Evolutionary conservation across 2,329 filamentous ascomycete species (phyloP), one percentile per base, ranked within the genome.

Genomic region (Calonectria fujianensis): DNA sequence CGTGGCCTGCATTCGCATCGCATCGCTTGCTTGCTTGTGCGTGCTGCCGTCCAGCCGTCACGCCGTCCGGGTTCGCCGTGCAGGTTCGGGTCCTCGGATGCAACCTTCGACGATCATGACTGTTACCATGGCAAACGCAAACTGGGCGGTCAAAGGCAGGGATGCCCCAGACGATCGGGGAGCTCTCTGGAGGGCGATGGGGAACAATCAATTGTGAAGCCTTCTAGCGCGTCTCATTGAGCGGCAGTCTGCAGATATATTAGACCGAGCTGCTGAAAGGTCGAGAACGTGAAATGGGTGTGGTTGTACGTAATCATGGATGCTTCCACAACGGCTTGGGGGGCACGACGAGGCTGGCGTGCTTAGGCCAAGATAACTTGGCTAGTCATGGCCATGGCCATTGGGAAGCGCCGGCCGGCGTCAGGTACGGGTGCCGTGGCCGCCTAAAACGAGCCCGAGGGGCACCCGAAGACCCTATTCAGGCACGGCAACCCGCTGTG

Each of bases 401-500:
- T 41, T 65, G 27, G 41, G 39, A 61, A 48, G 39, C 61, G 27
- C 39, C 20, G 24, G 61, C 39, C 41, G 41, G 61, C 41, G 61
- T 65, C 61, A 65, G 61, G 69, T 70, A 41, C 69, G 41, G 50
- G 50, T 63, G 54, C n/a, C 39, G 29, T 59, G 51, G 66, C 66
- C 66, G 51, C 66, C 61, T 65, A 50, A 70, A 70, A 70, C 59
- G 68, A 31, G 57, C 68, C 71, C 48, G 39, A 69, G 67, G 57
- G 57, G 57, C 57, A 61, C 35, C 61, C 37, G 29, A 52, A 57
- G 39, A 39, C 57, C 48, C 48, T 57, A 45, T 39, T 65, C 61
- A 74, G 73, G 57, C 72, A 70, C 72, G n/a, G 37, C 39, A 50
- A 45, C 66, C 57, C 51, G 66, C 72, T 70, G 57, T 70, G 71